Conservation (phyloP, 2,329 filamentous ascomycete genomes). For the Fusarium sp. region DNA sequence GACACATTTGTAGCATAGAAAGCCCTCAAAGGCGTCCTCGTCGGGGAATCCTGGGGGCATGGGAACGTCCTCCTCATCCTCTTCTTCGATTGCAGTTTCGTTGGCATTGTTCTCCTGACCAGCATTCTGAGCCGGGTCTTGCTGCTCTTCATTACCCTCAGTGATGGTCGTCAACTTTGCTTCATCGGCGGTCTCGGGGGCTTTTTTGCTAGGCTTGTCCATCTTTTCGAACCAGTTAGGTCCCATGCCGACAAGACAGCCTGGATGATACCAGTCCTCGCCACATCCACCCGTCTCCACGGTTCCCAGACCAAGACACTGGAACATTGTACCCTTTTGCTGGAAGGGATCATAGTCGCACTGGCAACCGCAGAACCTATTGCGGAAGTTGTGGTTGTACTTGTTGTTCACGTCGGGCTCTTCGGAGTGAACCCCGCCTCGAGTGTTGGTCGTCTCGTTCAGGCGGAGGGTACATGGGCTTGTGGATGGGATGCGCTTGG, state of each 20-base stretch:
- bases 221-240: constrained; percentile 75
- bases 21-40: constrained; percentile 88
- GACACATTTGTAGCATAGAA: constrained; percentile 95
- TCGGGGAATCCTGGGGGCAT: constrained; percentile 86
- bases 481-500: constrained; percentile 76
- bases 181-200: constrained; percentile 21
- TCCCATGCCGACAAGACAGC: constrained; percentile 85
- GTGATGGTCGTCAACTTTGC: constrained; percentile 60
- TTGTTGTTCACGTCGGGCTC: constrained; percentile 77
- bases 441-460: constrained; percentile 77
- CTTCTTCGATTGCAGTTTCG: constrained; percentile 47
- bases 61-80: constrained; percentile 70
- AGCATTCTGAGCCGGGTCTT: constrained; percentile 31
- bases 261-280: constrained; percentile 98
- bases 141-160: constrained; percentile 57
- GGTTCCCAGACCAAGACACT: constrained; percentile 87
- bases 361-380: constrained; percentile 89
- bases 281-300: constrained; percentile 88
- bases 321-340: constrained; percentile 98
- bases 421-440: constrained; percentile 82
- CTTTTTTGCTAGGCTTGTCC: constrained; percentile 50
- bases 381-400: constrained; percentile 96
- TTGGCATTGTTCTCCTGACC: constrained; percentile 35
- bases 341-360: constrained; percentile 88
- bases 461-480: constrained; percentile 81